Base-by-base conservation (phyloP, 2,329 filamentous ascomycete genomes). In the Remersonia thermophila region DNA sequence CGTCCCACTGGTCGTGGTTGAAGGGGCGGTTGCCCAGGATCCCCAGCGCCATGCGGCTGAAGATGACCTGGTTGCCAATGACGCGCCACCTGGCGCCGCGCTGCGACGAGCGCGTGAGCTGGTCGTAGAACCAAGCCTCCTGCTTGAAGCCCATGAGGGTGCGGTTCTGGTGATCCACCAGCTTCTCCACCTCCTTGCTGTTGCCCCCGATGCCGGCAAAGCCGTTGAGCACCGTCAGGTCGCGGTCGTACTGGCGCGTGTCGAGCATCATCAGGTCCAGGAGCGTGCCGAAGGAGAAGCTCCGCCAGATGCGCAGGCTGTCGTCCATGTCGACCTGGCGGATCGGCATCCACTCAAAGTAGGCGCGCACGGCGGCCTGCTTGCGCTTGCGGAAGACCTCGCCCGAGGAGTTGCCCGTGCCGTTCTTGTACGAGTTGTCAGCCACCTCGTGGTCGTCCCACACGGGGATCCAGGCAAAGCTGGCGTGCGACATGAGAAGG, bases 71-170 rank as follows among this genome's bases (percentile, higher is more conserved):
- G 17, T 76, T 80, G 8, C 80, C 80, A 30, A 86, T 67, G 13
- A 86, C 54, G 28, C 80, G 66, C 81, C 81, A 86, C 1, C 69
- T 66, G 0, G 80, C 75, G 16, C 74, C 75, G n/a, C 80, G 69
- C 12, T 70, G 49, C n/a, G 69, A 62, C 1, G 75, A 79, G 33
- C 67, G 54, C 4, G 63, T 65, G 7, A 83, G 59, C 29, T 65
- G 59, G 31, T 66, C 64, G 53, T 80, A 81, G 56, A 83, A 78
- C 82, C 82, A 86, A 47, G 73, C 71, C 55, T 86, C 82, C 52
- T 86, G 81, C 9, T 70, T 69, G 1, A 67, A 63, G 3, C 81
- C 81, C 79, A 86, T 84, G 45, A 86, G 59, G 0, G 69, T 71
- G 3, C 81, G 71, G 5, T 37, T 42, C 26, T 35, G 17, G 23